Base-by-base conservation (phyloP, 1,284 basidiomycete genomes). In the Tilletia caries region DNA sequence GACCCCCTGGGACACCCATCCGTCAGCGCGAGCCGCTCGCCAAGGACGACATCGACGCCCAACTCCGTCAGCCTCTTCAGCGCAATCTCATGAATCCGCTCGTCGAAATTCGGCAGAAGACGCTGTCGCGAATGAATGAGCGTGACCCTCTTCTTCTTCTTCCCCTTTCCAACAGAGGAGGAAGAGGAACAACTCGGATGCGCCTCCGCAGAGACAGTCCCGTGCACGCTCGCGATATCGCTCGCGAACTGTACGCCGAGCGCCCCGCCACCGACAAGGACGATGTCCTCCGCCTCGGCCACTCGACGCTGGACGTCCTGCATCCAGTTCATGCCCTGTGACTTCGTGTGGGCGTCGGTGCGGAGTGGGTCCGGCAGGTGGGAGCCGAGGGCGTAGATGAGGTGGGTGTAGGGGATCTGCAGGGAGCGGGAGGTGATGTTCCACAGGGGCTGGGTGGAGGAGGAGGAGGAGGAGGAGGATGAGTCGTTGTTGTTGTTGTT, bases 191-290 rank as follows among this genome's bases (percentile, higher is more conserved):
- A 60, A 12, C 25, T 29, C 27, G 23, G 25, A 27, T 60, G 54
- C 6, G 54, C n/a, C n/a, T 5, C 54, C 4, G 54, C 2, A 18
- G 54, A 29, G 5, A 29, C 29, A 27, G 54, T 60, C 13, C 67
- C 64, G 70, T 77, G 75, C 23, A 78, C 68, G 15, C 72, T 76
- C 8, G 76, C 76, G 65, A 82, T 83, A 67, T 83, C 81, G 0
- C 74, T 73, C 12, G 81, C 81, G 32, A 78, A 75, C 62, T 83
- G 75, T 0, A 83, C 80, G 44, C 81, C 81, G 2, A 83, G 71
- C 52, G 81, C 80, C 37, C 81, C 81, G n/a, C 81, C 81, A 23
- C 81, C 81, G 1, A 83, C 78, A 13, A 83, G 69, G 3, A 83
- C 76, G 44, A 82, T 76, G 46, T 81, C 75, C 46, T 77, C 52